These are phyloP conservation scores for Pichia deserticola DNA, from an alignment of 805 yeast genomes.

Conservation along the genomic window DNA sequence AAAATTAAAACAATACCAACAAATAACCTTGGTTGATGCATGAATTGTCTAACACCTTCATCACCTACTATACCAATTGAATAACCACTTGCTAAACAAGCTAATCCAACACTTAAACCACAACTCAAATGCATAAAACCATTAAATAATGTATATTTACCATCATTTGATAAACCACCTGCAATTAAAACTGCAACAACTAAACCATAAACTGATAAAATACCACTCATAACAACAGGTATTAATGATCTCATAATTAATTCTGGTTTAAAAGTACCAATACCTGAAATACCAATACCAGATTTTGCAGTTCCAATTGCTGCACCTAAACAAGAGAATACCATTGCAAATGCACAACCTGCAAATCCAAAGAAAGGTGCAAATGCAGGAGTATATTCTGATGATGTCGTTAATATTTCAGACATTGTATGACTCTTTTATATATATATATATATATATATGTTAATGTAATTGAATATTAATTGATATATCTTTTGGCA, in stretches of 20 bases:
- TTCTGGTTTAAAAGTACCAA: conserved; percentile 96
- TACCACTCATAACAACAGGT: conserved; percentile 98
- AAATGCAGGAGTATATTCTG: conserved; percentile 58
- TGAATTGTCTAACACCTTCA: conserved; percentile 97
- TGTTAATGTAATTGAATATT: no score
- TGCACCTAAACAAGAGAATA: conserved; percentile 92
- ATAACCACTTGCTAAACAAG: conserved; percentile 94
- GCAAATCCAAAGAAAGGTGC: conserved; percentile 98
- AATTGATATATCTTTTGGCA: no score
- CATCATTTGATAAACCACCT: conserved; percentile 73
- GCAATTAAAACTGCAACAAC: conserved; percentile 96
- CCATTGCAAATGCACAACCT: conserved; percentile 92
- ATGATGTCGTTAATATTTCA: conserved; percentile 8
- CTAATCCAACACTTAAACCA: conserved; percentile 93
- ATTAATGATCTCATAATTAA: conserved; percentile 90
- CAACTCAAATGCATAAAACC: conserved; percentile 98
- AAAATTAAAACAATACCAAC: conserved; percentile 96
- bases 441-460: no score
- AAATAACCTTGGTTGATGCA: conserved; percentile 95
- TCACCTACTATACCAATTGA: conserved; percentile 99
- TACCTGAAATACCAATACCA: conserved; percentile 97
- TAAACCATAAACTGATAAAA: conserved; percentile 90
- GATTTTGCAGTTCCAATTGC: conserved; percentile 98
- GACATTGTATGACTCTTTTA: no score
- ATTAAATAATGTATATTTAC: conserved; percentile 77